Conservation (phyloP, 1,139 yeast species). For the Saccharomycopsis phalli region DNA sequence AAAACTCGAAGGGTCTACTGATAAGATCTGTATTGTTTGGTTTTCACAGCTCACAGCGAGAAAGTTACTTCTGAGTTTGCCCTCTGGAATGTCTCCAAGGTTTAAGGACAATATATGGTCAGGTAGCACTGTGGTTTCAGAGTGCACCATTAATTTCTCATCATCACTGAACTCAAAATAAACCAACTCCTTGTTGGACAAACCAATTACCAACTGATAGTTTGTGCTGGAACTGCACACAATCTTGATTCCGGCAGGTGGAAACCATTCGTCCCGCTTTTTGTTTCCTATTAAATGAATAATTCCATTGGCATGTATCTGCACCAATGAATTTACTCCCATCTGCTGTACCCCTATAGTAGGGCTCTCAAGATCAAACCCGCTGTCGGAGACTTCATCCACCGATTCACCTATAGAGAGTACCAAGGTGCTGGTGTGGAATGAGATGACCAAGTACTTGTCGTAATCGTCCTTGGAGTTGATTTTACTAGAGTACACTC, state of each 20-base stretch:
- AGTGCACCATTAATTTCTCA: slow-evolving; percentile 65
- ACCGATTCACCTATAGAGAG: slow-evolving; percentile 72
- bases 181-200: slow-evolving; percentile 66
- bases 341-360: slow-evolving; percentile 68
- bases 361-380: slow-evolving; percentile 44
- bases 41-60: slow-evolving; percentile 69
- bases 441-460: slow-evolving; percentile 59
- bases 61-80: slow-evolving; percentile 43
- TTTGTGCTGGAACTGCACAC: slow-evolving; percentile 52
- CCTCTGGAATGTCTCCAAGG: slow-evolving; percentile 44
- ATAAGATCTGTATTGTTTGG: slow-evolving; percentile 59
- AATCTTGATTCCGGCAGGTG: slow-evolving; percentile 72
- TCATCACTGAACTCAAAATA: slow-evolving; percentile 72
- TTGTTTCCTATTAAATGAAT: slow-evolving; percentile 42
- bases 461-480: slow-evolving; percentile 41
- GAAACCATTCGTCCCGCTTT: slow-evolving; percentile 59
- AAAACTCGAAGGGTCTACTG: slow-evolving; percentile 55
- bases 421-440: slow-evolving; percentile 61
- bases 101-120: slow-evolving; percentile 46
- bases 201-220: slow-evolving; percentile 59
- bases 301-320: slow-evolving; percentile 67
- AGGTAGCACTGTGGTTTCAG: slow-evolving; percentile 49
- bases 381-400: slow-evolving; percentile 65
- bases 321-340: slow-evolving; percentile 57
- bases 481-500: slow-evolving; percentile 52